Evolutionary conservation across 768 basidiomycete species (phyloP), one percentile per base, ranked within the genome.

Genomic region (Suillus paluster): DNA sequence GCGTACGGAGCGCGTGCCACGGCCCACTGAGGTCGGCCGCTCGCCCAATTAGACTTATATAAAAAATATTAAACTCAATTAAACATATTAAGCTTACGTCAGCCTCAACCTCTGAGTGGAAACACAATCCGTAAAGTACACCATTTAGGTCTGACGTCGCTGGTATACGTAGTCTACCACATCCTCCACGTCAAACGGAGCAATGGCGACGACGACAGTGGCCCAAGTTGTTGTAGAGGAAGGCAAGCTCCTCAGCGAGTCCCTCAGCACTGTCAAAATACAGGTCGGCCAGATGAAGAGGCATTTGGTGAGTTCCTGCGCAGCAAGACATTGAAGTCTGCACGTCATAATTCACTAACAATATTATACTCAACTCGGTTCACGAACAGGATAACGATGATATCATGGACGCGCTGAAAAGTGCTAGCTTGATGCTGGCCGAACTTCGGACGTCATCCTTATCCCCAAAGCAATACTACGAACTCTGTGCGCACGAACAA

Each of bases 371-470:
- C 11, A 15, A 17, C 17, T 19, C 19, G 39, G 17, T 41, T 19
- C 54, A 36, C 8, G 34, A 56, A 45, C 70, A 97, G 95, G 94
- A 99, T 75, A 78, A 88, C 67, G 97, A 99, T 79, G 92, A 95
- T 72, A 89, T 99, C 64, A 99, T 99, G 97, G 97, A 99, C 75
- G 97, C 95, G 14, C 83, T 99, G 70, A 99, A 99, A 80, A 91
- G 91, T 62, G 96, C 97, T 2, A 97, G 95, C 71, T 84, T 95
- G 61, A 99, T 99, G 97, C 87, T 99, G 56, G 94, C 95, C 12
- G 97, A 99, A 72, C 83, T 99, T 25, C 85, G 97, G 60, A 99
- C 97, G 0, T 95, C 92, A 2, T 93, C 93, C 11, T 82, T 99
- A 66, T 91, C 92, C 2, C 94, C 95, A 12, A 99, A 99, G 73